Evolutionary conservation across 345 rosid species (phyloP).

Genomic region (Linum usitatissimum): DNA sequence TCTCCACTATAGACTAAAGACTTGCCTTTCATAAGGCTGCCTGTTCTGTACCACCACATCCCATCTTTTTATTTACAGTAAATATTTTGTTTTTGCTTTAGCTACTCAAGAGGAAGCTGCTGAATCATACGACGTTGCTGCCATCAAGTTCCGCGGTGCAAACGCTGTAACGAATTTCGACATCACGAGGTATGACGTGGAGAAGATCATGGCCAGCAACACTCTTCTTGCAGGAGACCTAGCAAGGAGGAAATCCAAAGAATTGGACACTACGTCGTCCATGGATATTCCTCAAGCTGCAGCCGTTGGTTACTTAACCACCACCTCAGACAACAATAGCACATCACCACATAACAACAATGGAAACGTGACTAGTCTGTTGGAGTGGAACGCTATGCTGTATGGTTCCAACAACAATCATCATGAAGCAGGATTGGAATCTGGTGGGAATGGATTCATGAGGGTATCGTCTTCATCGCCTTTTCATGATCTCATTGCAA

Average conservation of each 20-base stretch:
- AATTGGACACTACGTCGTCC: conserved; percentile 6
- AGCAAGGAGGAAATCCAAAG: conserved; percentile 52
- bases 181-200: conserved; percentile 61
- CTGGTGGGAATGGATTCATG: too few relatives aligned
- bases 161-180: conserved; percentile 78
- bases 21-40: conserved; percentile 20
- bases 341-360: conserved; percentile 10
- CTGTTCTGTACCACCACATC: neutral
- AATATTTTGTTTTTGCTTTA: conserved; percentile 2
- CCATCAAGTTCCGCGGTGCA: conserved; percentile 65
- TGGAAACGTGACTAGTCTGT: conserved; percentile 10
- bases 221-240: conserved; percentile 62
- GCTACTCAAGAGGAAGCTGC: conserved; percentile 91
- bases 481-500: conserved; percentile 34
- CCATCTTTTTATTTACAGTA: neutral
- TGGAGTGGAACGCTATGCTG: conserved; percentile 38
- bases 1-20: conserved; percentile 25
- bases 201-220: conserved; percentile 62
- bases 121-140: conserved; percentile 72
- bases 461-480: conserved; percentile 26
- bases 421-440: too few relatives aligned
- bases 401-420: conserved; percentile 2
- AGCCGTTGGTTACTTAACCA: conserved; percentile 1
- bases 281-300: neutral
- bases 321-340: conserved; percentile 16